These are phyloP conservation scores for Begonia peltatifolia DNA, from an alignment of 306 rosid genomes.

Conservation along the genomic window DNA sequence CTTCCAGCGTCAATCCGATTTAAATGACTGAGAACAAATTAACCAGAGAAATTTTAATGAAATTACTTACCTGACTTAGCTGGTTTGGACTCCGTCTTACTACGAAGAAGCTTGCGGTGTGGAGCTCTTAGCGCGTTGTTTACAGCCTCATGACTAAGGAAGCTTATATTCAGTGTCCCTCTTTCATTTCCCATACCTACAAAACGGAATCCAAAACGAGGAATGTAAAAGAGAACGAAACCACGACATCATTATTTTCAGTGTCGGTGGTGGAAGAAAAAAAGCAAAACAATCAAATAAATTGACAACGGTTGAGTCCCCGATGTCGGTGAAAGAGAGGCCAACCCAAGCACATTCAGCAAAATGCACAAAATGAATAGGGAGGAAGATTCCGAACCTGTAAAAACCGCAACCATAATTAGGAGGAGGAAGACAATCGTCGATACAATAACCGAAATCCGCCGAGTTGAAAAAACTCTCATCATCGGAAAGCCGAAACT, in stretches of 20 bases:
- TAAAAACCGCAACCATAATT: background rate
- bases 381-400: background rate
- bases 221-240: background rate
- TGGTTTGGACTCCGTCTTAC: slow-evolving; percentile 7
- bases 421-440: slow-evolving; percentile 1
- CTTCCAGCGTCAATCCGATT: no score
- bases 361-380: background rate
- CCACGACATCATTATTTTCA: slow-evolving; percentile 3
- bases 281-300: background rate
- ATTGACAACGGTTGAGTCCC: background rate
- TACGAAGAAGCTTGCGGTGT: slow-evolving; percentile 57
- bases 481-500: background rate
- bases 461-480: background rate
- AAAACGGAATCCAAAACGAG: background rate
- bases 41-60: background rate
- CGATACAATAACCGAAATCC: background rate
- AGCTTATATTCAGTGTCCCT: slow-evolving; percentile 3
- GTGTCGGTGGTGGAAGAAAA: background rate
- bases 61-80: background rate
- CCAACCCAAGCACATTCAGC: background rate
- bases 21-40: background rate
- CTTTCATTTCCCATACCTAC: slow-evolving; percentile 16
- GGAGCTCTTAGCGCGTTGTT: slow-evolving; percentile 5
- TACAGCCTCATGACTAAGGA: slow-evolving; percentile 4
- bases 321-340: background rate